Conservation (phyloP, 2,329 filamentous ascomycete species). For the Fusarium tjaetaba region DNA sequence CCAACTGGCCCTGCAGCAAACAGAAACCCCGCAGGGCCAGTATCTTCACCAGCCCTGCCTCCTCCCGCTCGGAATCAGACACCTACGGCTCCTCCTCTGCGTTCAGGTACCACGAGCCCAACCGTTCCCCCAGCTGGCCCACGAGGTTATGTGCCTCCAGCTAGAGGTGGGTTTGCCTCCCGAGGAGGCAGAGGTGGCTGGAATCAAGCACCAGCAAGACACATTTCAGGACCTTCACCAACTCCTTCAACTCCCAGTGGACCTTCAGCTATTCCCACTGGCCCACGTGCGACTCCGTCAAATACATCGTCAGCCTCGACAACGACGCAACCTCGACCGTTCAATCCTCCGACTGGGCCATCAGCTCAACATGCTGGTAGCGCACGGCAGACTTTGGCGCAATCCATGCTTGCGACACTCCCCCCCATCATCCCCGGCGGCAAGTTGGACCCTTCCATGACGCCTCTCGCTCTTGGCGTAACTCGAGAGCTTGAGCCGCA, state of each 20-base stretch:
- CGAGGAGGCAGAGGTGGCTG: constrained; percentile 60
- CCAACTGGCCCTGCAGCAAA: constrained; percentile 56
- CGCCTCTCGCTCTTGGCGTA: constrained; percentile 58
- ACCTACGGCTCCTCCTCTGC: constrained; percentile 46
- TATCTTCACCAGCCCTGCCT: constrained; percentile 48
- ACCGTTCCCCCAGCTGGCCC: constrained; percentile 64
- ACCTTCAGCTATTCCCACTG: constrained; percentile 58
- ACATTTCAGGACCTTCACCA: constrained; percentile 48
- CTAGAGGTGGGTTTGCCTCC: constrained; percentile 55
- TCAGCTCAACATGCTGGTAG: constrained; percentile 51
- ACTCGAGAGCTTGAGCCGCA: constrained; percentile 65
- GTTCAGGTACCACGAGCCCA: constrained; percentile 56
- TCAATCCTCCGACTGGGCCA: constrained; percentile 69
- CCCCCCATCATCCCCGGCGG: constrained; percentile 64
- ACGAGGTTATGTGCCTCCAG: constrained; percentile 61
- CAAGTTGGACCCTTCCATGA: constrained; percentile 60
- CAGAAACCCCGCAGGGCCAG: constrained; percentile 53
- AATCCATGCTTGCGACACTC: constrained; percentile 62
- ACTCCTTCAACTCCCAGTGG: constrained; percentile 54
- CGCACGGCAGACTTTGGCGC: constrained; percentile 59
- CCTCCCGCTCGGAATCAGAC: constrained; percentile 50
- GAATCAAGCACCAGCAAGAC: constrained; percentile 49
- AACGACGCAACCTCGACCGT: constrained; percentile 56
- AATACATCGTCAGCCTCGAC: constrained; percentile 51
- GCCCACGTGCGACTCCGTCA: constrained; percentile 52